Conservation (phyloP, 768 basidiomycete genomes). For the Termitomyces heimii region DNA sequence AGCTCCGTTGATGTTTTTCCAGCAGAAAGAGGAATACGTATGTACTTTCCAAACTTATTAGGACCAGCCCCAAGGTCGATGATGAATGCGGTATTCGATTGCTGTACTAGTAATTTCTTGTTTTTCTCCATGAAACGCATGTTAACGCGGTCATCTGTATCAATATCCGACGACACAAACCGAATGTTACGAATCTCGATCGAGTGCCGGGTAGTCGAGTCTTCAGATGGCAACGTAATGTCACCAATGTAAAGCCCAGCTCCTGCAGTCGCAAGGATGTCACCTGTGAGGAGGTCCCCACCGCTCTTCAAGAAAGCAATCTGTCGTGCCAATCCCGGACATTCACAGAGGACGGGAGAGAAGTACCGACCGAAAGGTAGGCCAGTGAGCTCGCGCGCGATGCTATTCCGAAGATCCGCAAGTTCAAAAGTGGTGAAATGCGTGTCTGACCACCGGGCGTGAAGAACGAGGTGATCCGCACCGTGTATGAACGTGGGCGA, state of each 20-base stretch:
- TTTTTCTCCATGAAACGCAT: slow-evolving; percentile 52
- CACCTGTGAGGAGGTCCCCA: slow-evolving; percentile 54
- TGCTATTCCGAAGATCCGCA: slow-evolving; percentile 40
- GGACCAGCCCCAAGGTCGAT: slow-evolving; percentile 44
- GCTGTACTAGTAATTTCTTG: slow-evolving; percentile 54
- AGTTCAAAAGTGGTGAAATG: slow-evolving; percentile 62
- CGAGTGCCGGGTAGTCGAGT: slow-evolving; percentile 15
- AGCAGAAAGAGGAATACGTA: slow-evolving; percentile 40
- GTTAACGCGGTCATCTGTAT: slow-evolving; percentile 35
- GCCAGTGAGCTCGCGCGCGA: slow-evolving; percentile 44
- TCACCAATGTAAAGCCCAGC: slow-evolving; percentile 63
- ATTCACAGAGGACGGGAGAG: slow-evolving; percentile 49
- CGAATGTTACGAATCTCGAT: slow-evolving; percentile 42
- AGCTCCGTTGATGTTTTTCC: slow-evolving; percentile 58
- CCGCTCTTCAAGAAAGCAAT: slow-evolving; percentile 62
- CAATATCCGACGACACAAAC: slow-evolving; percentile 47
- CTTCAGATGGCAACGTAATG: slow-evolving; percentile 38
- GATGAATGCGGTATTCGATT: slow-evolving; percentile 40
- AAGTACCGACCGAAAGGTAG: slow-evolving; percentile 63
- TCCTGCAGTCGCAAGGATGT: slow-evolving; percentile 58
- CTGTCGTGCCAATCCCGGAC: slow-evolving; percentile 32
- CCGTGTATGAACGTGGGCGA: slow-evolving; percentile 62
- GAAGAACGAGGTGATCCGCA: slow-evolving; percentile 45
- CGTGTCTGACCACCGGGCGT: slow-evolving; percentile 64
- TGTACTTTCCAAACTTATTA: slow-evolving; percentile 41